phyloP scores from a whole-genome alignment of 1,139 yeast genomes.

The Suzukiozyma palmioleophila region DNA sequence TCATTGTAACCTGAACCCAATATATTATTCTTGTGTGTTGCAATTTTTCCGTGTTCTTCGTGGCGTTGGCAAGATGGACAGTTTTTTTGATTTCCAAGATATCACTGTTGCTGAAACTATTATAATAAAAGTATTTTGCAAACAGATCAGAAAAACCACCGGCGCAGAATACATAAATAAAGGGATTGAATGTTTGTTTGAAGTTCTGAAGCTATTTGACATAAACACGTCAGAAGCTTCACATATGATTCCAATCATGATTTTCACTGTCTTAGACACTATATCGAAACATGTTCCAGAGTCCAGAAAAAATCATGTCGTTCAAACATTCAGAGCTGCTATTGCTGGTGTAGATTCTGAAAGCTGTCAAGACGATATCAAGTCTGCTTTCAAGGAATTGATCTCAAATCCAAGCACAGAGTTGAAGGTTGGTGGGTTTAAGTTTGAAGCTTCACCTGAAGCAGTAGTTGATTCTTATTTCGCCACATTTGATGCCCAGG shows the following conservation, averaged over 20 bases:
- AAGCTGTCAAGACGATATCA: not conserved
- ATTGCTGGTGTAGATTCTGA: not conserved
- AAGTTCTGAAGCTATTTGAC: constrained; percentile 4
- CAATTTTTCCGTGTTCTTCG: not conserved
- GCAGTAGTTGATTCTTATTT: constrained; percentile 3
- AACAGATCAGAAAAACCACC: constrained; percentile 15
- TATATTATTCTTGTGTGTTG: constrained; percentile 35
- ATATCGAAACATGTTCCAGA: constrained; percentile 7
- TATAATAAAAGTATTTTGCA: constrained; percentile 15
- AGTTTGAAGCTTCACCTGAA: constrained; percentile 8
- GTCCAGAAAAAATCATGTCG: not conserved
- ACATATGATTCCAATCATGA: constrained; percentile 4
- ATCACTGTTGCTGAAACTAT: constrained; percentile 14
- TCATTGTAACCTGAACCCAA: constrained; percentile 47
- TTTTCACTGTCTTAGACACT: constrained; percentile 10
- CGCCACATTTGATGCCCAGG: not conserved
- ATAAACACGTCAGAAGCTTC: not conserved
- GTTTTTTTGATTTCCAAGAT: constrained; percentile 11
- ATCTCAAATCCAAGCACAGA: constrained; percentile 4
- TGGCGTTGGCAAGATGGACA: not conserved
- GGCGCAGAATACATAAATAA: constrained; percentile 16
- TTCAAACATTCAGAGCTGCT: not conserved
- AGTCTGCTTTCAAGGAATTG: not conserved
- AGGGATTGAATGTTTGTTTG: constrained; percentile 18
- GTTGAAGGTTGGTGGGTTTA: constrained; percentile 6